Base-by-base conservation (phyloP, 2,329 filamentous ascomycete genomes). In the Penicillium thymicola region DNA sequence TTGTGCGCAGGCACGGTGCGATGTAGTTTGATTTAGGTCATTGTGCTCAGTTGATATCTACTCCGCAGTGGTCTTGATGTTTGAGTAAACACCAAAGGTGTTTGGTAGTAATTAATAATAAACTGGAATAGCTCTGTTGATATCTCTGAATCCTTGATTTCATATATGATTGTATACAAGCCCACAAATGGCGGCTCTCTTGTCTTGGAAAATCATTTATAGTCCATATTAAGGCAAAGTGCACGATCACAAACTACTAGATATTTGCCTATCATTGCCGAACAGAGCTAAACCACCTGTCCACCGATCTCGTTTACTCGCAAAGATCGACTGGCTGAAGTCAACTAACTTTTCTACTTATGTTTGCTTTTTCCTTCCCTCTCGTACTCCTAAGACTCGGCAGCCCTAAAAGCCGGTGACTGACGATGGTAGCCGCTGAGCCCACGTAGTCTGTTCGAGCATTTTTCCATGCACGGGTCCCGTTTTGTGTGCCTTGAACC, bases 351-450 rank as follows among this genome's bases (percentile, higher is more conserved):
- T 40, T 32, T 25, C 9, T 13, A 34, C 5, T 28, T 9, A 40
- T 32, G 11, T 36, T 54, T 54, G 51, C 37, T 36, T 54, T 41
- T 28, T 13, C 5, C 23, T 40, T 54, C 32, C 36, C 21, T 41
- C 44, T 48, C 43, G 43, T 54, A 27, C 18, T 25, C 27, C 5
- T 18, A 14, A 44, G 21, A n/a, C 21, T 32, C 30, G 3, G 30
- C 18, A 27, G 11, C 21, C 34, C 21, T 21, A 23, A 36, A 42
- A 37, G 48, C 48, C 54, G 48, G n/a, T 18, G 21, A 38, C 38
- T 50, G 45, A 55, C 38, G 52, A 55, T 30, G 21, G 7, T 55
- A 55, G 8, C 52, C 46, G 45, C n/a, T 11, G 38, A 28, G 13
- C 9, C n/a, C 14, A 6, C 14, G 41, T 23, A 47, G 30, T 18